These are phyloP conservation scores for Lentinula boryana DNA, from an alignment of 768 basidiomycete genomes.

Conservation along the genomic window DNA sequence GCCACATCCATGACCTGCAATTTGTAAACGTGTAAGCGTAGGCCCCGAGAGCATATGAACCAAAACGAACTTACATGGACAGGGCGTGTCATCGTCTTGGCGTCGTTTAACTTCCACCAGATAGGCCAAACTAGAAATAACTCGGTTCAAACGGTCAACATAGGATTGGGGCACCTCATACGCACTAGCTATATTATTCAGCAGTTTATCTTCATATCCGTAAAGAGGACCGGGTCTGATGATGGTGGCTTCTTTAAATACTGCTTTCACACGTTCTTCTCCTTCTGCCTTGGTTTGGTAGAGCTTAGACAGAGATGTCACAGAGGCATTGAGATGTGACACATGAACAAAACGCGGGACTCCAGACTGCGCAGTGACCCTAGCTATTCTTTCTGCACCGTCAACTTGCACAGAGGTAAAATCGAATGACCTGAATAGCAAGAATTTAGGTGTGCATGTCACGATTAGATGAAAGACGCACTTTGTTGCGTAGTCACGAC, in stretches of 20 bases:
- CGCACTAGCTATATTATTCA: conserved; percentile 89
- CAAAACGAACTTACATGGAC: conserved; percentile 60
- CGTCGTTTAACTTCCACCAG: conserved; percentile 91
- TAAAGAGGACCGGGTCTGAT: conserved; percentile 81
- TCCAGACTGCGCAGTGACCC: conserved; percentile 67
- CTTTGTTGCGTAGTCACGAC: conserved; percentile 95
- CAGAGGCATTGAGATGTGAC: conserved; percentile 89
- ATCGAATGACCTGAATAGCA: conserved; percentile 70
- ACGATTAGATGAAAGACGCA: conserved; percentile 26
- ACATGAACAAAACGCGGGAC: conserved; percentile 88
- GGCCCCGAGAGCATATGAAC: conserved; percentile 11
- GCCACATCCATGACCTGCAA: conserved; percentile 84
- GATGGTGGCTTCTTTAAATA: conserved; percentile 83
- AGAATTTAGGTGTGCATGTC: conserved; percentile 3
- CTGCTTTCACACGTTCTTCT: conserved; percentile 79
- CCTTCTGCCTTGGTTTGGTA: conserved; percentile 89
- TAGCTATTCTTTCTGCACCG: conserved; percentile 84
- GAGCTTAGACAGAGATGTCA: conserved; percentile 71
- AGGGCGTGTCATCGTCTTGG: conserved; percentile 81
- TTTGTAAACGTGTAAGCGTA: conserved; percentile 12
- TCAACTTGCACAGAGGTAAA: conserved; percentile 75
- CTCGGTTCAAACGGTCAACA: conserved; percentile 10
- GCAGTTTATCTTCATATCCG: conserved; percentile 92
- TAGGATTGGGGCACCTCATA: conserved; percentile 14
- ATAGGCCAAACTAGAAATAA: conserved; percentile 71